Conservation (phyloP, 768 basidiomycete genomes). For the Leccinum subtestaceum region DNA sequence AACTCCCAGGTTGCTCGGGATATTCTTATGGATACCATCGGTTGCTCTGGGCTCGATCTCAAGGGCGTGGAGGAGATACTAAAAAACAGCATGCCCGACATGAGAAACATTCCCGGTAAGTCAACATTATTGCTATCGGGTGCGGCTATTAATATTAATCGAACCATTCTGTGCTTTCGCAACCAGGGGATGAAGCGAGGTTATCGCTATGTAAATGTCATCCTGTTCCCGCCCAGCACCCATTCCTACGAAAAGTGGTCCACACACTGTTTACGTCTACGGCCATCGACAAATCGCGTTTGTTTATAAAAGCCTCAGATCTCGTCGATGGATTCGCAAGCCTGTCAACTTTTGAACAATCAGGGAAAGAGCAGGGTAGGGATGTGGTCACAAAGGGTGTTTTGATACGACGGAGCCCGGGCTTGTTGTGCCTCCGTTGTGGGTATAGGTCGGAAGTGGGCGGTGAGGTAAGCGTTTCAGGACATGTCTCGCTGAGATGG, state of each 20-base stretch:
- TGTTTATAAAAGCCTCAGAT: slow-evolving; percentile 72
- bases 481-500: slow-evolving; percentile 47
- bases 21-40: slow-evolving; percentile 58
- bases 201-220: slow-evolving; percentile 58
- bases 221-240: slow-evolving; percentile 47
- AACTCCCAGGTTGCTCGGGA: slow-evolving; percentile 63
- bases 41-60: slow-evolving; percentile 64
- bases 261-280: slow-evolving; percentile 45
- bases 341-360: slow-evolving; percentile 36
- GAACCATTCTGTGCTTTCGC: not conserved
- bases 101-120: slow-evolving; percentile 24
- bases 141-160: not conserved
- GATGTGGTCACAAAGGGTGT: slow-evolving; percentile 68
- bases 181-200: slow-evolving; percentile 49
- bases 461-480: slow-evolving; percentile 27
- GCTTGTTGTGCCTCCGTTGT: slow-evolving; percentile 59
- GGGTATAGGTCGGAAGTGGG: slow-evolving; percentile 53
- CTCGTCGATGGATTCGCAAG: slow-evolving; percentile 61
- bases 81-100: slow-evolving; percentile 31
- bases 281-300: slow-evolving; percentile 58
- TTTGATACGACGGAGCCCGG: slow-evolving; percentile 38
- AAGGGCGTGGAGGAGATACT: slow-evolving; percentile 48
- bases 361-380: slow-evolving; percentile 38
- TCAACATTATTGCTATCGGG: slow-evolving; percentile 10
- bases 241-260: slow-evolving; percentile 42